A percentile compares a stretch with the other conserved stretches of the same genome.
These are phyloP conservation scores for Eucommia ulmoides DNA, from an alignment of 257 asterid species.

Conservation along the genomic window DNA sequence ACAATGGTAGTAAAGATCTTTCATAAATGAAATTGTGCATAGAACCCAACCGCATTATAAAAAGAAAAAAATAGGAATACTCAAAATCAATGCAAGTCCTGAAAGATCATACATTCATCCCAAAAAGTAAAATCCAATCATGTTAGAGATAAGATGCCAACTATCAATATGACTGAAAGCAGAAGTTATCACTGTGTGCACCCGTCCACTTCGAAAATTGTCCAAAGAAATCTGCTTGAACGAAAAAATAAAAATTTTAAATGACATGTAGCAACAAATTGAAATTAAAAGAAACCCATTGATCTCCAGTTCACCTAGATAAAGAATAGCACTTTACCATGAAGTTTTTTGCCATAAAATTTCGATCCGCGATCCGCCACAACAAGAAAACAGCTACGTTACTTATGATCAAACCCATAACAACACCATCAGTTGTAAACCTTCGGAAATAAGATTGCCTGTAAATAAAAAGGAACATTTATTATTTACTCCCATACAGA, in stretches of 20 bases:
- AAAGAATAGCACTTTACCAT: slow-evolving; percentile 43
- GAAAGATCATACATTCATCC: slow-evolving; percentile 54
- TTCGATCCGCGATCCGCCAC: slow-evolving; percentile 46
- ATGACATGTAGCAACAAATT: background rate
- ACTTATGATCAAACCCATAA: slow-evolving; percentile 46
- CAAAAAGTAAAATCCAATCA: slow-evolving; percentile 83
- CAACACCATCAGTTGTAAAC: slow-evolving; percentile 57
- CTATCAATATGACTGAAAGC: slow-evolving; percentile 74
- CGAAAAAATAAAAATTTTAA: background rate
- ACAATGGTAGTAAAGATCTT: background rate
- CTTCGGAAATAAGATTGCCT: no score
- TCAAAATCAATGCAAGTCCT: background rate
- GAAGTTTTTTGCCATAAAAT: slow-evolving; percentile 70
- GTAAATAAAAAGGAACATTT: no score
- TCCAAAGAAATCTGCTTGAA: slow-evolving; percentile 63
- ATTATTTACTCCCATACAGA: no score
- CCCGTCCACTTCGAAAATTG: slow-evolving; percentile 62
- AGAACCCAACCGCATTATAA: background rate
- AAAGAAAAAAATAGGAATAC: slow-evolving; percentile 1
- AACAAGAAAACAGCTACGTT: slow-evolving; percentile 63
- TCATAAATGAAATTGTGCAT: background rate
- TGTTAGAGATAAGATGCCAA: slow-evolving; percentile 52
- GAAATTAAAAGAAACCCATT: background rate
- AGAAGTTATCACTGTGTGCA: slow-evolving; percentile 69
- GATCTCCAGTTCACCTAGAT: no score